Base-by-base conservation (phyloP, 768 basidiomycete species). In the Naematelia aurantialba region DNA sequence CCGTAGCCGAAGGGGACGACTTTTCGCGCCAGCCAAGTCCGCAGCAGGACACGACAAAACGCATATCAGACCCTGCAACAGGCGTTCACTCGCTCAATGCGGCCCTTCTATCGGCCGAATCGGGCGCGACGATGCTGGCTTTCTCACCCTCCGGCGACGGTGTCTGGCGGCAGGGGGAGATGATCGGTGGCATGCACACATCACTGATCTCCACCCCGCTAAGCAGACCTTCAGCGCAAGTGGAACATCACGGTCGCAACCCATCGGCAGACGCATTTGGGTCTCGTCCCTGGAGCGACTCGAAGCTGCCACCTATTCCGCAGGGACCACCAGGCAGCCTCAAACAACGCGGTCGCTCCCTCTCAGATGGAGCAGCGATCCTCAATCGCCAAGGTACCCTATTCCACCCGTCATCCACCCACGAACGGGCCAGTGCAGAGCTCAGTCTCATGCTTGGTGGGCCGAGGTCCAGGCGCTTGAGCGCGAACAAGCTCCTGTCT, bases 331-430 rank as follows among this genome's bases (percentile, higher is more conserved):
- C 34, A 39, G 21, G 4, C 52, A 60, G 51, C 45, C 49, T 55
- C 19, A 70, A 62, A 10, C 65, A 62, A 11, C 60, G 66, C 10
- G 60, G 57, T 14, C 56, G 70, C 19, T 62, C 64, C 17, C 54
- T 74, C 0, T 74, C 72, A 17, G 75, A 76, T 25, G 75, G 74
- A 0, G 70, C 69, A 22, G 62, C 64, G 21, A 62, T 70, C n/a
- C 60, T 76, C 3, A 65, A 64, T 12, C 56, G 75, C 55, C 74
- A 75, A 29, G 75, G 75, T 3, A 76, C 75, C 1, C 60, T 76
- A 0, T 56, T 76, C 5, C 72, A 73, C 30, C 75, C 75, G 1
- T 44, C 65, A n/a, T 73, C 73, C 2, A 63, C 61, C 29, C 61
- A 59, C 22, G 68, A 76, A 50, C 52, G 73, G 12, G 66, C 73